These are phyloP conservation scores for Daldinia grandis DNA, from an alignment of 495 filamentous ascomycete species.

Conservation along the genomic window DNA sequence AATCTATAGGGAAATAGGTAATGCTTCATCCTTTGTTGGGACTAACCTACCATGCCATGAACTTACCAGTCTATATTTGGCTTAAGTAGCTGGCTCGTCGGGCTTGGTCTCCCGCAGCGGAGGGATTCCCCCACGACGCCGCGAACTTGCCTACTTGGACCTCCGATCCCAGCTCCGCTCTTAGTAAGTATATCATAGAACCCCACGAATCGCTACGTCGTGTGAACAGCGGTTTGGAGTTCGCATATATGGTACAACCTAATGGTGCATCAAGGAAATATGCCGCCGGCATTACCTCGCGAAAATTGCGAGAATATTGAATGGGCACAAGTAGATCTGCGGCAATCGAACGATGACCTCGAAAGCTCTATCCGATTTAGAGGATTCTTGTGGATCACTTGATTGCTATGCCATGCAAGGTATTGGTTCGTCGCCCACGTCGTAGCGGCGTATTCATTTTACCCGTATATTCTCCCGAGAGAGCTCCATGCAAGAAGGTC, in stretches of 20 bases:
- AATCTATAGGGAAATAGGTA: not conserved
- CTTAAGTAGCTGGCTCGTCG: constrained; percentile 25
- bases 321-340: constrained; percentile 21
- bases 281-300: constrained; percentile 33
- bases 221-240: constrained; percentile 23
- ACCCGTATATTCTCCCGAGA: constrained; percentile 42
- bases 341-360: constrained; percentile 32
- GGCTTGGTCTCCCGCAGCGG: constrained; percentile 25
- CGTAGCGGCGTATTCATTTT: constrained; percentile 40
- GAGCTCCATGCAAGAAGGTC: constrained; percentile 34
- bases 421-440: constrained; percentile 34
- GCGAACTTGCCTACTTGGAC: constrained; percentile 5
- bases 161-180: constrained; percentile 28
- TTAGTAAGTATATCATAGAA: constrained; percentile 24
- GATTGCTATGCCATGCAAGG: constrained; percentile 31
- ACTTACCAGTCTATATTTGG: constrained; percentile 27
- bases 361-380: constrained; percentile 10
- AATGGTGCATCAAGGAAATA: constrained; percentile 30
- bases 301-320: constrained; percentile 1
- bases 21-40: not conserved
- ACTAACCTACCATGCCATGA: constrained; percentile 6
- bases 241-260: constrained; percentile 30
- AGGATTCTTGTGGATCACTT: constrained; percentile 33
- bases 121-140: constrained; percentile 33
- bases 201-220: constrained; percentile 13